Conservation (phyloP, 495 filamentous ascomycete genomes). For the Annulohypoxylon moriforme region DNA sequence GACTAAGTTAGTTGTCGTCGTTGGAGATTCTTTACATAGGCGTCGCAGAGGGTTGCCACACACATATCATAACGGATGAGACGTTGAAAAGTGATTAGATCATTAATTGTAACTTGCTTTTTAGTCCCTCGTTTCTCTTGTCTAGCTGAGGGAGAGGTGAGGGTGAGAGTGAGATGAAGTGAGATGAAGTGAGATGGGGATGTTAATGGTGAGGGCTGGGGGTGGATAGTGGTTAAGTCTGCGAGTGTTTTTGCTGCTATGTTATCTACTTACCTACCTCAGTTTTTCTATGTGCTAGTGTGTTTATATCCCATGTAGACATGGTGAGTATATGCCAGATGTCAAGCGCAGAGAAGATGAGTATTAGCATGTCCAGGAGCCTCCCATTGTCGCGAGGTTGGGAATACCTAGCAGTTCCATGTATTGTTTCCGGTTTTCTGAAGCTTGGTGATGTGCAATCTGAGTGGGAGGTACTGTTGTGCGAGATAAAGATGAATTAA, state of each 20-base stretch:
- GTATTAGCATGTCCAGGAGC: too few relatives aligned
- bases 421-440: too few relatives aligned
- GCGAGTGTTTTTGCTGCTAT: background rate
- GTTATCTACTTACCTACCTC: background rate
- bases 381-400: too few relatives aligned
- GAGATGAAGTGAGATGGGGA: background rate
- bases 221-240: background rate
- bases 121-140: background rate
- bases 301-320: too few relatives aligned
- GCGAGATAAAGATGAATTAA: too few relatives aligned
- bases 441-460: too few relatives aligned
- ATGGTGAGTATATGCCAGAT: too few relatives aligned
- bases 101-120: background rate
- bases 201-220: background rate
- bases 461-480: too few relatives aligned
- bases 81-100: background rate
- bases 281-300: background rate
- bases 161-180: background rate
- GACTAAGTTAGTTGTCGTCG: slow-evolving; percentile 1
- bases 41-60: background rate
- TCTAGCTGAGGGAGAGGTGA: background rate
- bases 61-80: background rate
- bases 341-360: too few relatives aligned
- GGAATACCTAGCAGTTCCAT: too few relatives aligned
- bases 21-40: background rate